Conservation (phyloP, 495 filamentous ascomycete species). For the Niebla homalea region DNA sequence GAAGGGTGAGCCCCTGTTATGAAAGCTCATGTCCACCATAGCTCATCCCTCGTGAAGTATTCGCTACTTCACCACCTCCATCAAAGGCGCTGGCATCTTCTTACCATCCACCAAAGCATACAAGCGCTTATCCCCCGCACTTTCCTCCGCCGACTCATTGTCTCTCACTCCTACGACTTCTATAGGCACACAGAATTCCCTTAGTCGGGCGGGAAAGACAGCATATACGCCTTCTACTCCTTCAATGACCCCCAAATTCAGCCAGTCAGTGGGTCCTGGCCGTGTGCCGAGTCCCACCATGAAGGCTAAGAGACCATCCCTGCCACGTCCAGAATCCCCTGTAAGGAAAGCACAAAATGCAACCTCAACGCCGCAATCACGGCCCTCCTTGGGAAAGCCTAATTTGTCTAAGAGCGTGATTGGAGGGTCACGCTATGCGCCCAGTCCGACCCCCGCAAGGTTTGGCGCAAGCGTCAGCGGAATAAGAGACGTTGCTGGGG, state of each 20-base stretch:
- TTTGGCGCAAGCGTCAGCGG: conserved; percentile 46
- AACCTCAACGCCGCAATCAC: conserved; percentile 35
- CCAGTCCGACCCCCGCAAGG: conserved; percentile 54
- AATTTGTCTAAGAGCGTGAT: conserved; percentile 27
- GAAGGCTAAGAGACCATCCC: conserved; percentile 61
- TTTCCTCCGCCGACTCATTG: conserved; percentile 39
- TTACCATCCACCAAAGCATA: conserved; percentile 75
- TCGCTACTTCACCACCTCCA: conserved; percentile 70
- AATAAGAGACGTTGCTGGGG: conserved; percentile 36
- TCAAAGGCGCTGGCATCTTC: conserved; percentile 81
- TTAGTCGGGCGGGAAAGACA: conserved; percentile 26
- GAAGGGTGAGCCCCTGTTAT: conserved; percentile 55
- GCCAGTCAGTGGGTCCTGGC: conserved; percentile 55
- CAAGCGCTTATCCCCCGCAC: conserved; percentile 50
- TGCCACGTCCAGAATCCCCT: conserved; percentile 78
- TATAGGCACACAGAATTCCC: conserved; percentile 37
- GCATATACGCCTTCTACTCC: conserved; percentile 43
- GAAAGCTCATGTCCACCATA: conserved; percentile 7
- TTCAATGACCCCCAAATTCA: conserved; percentile 41
- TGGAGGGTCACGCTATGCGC: conserved; percentile 36
- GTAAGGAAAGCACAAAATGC: conserved; percentile 39
- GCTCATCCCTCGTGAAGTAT: conserved; percentile 32
- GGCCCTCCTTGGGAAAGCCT: conserved; percentile 41
- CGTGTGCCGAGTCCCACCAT: conserved; percentile 55
- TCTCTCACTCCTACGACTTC: conserved; percentile 55